Percentiles rank a stretch among this genome's conserved stretches.
phyloP scores from a whole-genome alignment of 257 asterid genomes.

The Petrea volubilis region DNA sequence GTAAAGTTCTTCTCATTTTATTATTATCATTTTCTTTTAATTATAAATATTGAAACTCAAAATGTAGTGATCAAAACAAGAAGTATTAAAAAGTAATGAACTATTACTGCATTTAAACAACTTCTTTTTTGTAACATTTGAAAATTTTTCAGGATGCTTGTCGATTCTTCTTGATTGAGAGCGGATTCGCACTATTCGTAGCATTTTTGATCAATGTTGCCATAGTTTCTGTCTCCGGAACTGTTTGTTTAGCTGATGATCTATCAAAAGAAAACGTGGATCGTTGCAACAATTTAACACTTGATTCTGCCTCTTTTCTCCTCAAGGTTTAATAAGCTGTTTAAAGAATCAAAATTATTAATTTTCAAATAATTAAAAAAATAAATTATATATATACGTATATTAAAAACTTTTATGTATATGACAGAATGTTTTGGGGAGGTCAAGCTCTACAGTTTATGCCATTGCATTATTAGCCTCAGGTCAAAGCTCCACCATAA shows the following conservation, averaged over 20 bases:
- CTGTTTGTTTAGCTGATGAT: constrained; percentile 59
- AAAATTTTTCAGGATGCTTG: constrained; percentile 74
- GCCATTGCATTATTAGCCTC: constrained; percentile 92
- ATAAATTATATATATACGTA: too few relatives aligned
- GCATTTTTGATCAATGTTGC: constrained; percentile 81
- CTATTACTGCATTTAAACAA: too few relatives aligned
- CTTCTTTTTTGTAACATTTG: background rate
- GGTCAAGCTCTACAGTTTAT: constrained; percentile 72
- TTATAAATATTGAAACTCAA: too few relatives aligned
- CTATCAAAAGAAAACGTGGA: constrained; percentile 35
- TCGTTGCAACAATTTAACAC: constrained; percentile 64
- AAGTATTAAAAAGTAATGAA: too few relatives aligned
- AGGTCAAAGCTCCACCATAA: constrained; percentile 91
- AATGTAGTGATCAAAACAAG: too few relatives aligned
- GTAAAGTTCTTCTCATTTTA: too few relatives aligned
- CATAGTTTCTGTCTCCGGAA: constrained; percentile 70
- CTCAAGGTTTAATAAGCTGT: constrained; percentile 91
- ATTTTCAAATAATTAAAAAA: background rate
- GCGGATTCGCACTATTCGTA: constrained; percentile 75
- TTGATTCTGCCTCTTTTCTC: constrained; percentile 86
- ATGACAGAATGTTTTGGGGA: constrained; percentile 79
- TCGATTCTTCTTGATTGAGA: constrained; percentile 72
- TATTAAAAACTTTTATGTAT: too few relatives aligned
- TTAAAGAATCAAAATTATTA: too few relatives aligned
- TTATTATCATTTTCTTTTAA: too few relatives aligned